phyloP scores from a whole-genome alignment of 306 rosid genomes.

The Vigna radiata region DNA sequence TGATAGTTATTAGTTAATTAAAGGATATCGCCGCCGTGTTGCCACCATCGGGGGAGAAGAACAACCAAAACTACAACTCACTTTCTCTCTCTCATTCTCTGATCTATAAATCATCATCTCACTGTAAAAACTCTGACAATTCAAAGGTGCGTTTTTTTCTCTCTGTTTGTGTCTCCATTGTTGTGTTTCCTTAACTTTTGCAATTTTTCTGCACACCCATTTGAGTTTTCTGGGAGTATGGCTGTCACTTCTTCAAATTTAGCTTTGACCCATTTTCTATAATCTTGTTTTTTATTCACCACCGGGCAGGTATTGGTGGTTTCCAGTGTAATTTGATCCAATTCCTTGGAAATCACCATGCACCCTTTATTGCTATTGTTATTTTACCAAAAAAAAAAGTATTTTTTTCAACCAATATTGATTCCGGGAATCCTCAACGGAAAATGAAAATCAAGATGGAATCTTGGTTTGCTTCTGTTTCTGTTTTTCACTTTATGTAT shows the following conservation, averaged over 20 bases:
- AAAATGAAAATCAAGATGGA: neutral
- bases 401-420: neutral
- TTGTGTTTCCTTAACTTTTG: neutral
- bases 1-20: neutral
- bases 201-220: neutral
- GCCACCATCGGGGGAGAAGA: slow-evolving; percentile 33
- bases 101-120: slow-evolving; percentile 38
- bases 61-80: slow-evolving; percentile 19
- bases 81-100: neutral
- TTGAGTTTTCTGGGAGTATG: neutral
- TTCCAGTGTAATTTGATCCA: slow-evolving; percentile 24
- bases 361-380: neutral
- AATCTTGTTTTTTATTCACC: neutral
- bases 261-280: slow-evolving; percentile 5
- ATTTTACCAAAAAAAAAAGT: neutral
- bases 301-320: slow-evolving; percentile 1
- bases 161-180: slow-evolving; percentile 31
- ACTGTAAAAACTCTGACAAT: slow-evolving; percentile 14
- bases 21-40: slow-evolving; percentile 44
- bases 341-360: slow-evolving; percentile 20
- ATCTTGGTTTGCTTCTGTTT: slow-evolving; percentile 3
- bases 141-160: slow-evolving; percentile 42
- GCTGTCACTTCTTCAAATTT: slow-evolving; percentile 14
- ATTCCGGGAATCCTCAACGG: neutral
- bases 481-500: slow-evolving; percentile 2